Conservation (phyloP, 2,329 filamentous ascomycete species). For the Colletotrichum incanum region DNA sequence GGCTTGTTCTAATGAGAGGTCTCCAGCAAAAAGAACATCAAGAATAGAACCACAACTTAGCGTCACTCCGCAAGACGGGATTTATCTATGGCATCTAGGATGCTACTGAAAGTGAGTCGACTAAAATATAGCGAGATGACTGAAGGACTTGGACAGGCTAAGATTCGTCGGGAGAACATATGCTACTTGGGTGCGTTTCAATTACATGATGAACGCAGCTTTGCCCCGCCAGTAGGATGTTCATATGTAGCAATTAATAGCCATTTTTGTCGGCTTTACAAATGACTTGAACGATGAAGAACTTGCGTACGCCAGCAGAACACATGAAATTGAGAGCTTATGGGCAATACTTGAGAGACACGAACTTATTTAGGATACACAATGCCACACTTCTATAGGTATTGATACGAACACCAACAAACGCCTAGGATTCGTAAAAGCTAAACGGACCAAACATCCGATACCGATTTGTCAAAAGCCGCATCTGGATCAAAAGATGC, state of each 20-base stretch:
- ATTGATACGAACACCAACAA: constrained; percentile 33
- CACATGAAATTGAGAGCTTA: not conserved
- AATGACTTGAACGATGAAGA: too few relatives aligned
- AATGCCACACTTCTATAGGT: constrained; percentile 27
- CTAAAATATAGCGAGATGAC: not conserved
- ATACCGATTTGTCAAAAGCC: constrained; percentile 20
- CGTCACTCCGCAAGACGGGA: not conserved
- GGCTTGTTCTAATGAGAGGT: not conserved
- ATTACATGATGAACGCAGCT: not conserved
- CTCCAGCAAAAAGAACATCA: not conserved
- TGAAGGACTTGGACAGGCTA: not conserved
- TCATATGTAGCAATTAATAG: not conserved
- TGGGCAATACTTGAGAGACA: not conserved
- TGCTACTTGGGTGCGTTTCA: not conserved
- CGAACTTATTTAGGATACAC: constrained; percentile 5
- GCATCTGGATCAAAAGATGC: constrained; percentile 15
- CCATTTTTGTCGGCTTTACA: not conserved
- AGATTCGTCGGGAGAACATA: not conserved
- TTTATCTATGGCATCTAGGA: not conserved
- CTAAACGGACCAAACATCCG: constrained; percentile 29
- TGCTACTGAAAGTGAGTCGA: not conserved
- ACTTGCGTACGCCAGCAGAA: not conserved
- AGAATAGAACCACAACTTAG: not conserved
- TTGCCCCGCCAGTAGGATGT: not conserved
- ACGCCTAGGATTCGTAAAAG: constrained; percentile 35